Percentiles rank a stretch among this genome's conserved stretches.
phyloP scores from a whole-genome alignment of 495 filamentous ascomycete genomes.

The Poronia punctata region DNA sequence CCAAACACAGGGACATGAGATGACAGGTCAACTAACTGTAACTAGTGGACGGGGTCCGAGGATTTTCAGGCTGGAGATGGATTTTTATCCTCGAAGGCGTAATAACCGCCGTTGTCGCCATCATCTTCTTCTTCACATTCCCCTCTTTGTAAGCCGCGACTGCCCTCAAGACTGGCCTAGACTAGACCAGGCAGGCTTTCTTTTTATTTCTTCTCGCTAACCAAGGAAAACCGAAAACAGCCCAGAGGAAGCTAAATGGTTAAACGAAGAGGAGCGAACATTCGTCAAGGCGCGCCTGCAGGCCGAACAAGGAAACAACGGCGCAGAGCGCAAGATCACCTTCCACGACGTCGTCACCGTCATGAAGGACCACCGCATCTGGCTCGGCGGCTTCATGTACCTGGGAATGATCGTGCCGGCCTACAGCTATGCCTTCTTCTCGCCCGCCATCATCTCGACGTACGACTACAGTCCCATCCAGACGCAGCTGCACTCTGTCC shows the following conservation, averaged over 20 bases:
- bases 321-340: slow-evolving; percentile 56
- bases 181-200: too few species aligned
- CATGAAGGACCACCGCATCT: slow-evolving; percentile 65
- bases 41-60: slow-evolving; percentile 52
- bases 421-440: slow-evolving; percentile 65
- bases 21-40: slow-evolving; percentile 8
- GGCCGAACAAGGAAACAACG: slow-evolving; percentile 71
- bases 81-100: slow-evolving; percentile 66
- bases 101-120: slow-evolving; percentile 63
- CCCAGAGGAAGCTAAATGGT: slow-evolving; percentile 56
- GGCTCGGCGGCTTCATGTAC: slow-evolving; percentile 80
- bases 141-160: slow-evolving; percentile 55
- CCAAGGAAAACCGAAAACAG: slow-evolving; percentile 5
- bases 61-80: slow-evolving; percentile 85
- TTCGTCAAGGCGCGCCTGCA: slow-evolving; percentile 69
- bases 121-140: slow-evolving; percentile 72
- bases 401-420: slow-evolving; percentile 83
- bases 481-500: slow-evolving; percentile 78
- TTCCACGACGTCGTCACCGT: slow-evolving; percentile 57
- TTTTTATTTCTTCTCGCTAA: too few species aligned
- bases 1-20: neutral
- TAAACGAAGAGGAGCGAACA: slow-evolving; percentile 65
- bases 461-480: slow-evolving; percentile 61
- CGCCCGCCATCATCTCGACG: slow-evolving; percentile 64
- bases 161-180: neutral